Evolutionary conservation across 2,329 filamentous ascomycete genomes (phyloP).

Genomic region (Westerdykella ornata): DNA sequence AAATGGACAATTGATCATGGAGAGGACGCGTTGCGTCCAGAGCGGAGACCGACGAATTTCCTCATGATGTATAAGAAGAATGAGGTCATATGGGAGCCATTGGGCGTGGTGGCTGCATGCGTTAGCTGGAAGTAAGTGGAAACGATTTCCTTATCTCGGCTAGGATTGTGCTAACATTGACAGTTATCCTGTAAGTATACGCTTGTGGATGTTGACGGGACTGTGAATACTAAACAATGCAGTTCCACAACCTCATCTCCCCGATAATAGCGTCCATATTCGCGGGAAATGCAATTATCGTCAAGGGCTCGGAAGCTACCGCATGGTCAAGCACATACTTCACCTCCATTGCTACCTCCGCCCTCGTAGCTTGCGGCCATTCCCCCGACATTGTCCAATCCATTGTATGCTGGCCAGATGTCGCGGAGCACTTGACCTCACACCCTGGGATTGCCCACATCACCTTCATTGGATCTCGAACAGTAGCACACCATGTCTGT

Average conservation of each 20-base stretch:
- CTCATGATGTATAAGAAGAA: slow-evolving; percentile 96
- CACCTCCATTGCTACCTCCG: slow-evolving; percentile 66
- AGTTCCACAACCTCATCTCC: slow-evolving; percentile 90
- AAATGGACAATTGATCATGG: slow-evolving; percentile 91
- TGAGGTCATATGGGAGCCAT: slow-evolving; percentile 79
- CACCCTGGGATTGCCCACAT: slow-evolving; percentile 80
- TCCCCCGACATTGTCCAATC: slow-evolving; percentile 75
- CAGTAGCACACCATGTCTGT: slow-evolving; percentile 82
- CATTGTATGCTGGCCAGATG: slow-evolving; percentile 79
- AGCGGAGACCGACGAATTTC: slow-evolving; percentile 74
- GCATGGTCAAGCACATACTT: slow-evolving; percentile 90
- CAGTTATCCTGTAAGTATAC: slow-evolving; percentile 41
- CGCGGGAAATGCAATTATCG: slow-evolving; percentile 80
- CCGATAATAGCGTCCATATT: slow-evolving; percentile 89
- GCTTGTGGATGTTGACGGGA: background rate
- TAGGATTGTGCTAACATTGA: slow-evolving; percentile 1
- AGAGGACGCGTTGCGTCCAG: slow-evolving; percentile 67
- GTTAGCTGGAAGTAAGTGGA: slow-evolving; percentile 85
- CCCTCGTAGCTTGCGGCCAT: slow-evolving; percentile 75
- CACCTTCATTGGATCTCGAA: slow-evolving; percentile 89
- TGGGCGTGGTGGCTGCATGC: slow-evolving; percentile 85
- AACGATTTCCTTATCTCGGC: background rate
- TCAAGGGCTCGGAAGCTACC: slow-evolving; percentile 93
- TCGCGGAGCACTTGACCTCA: slow-evolving; percentile 73
- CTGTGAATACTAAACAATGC: slow-evolving; percentile 22